Percentiles rank a stretch among this genome's conserved stretches.
Evolutionary conservation across 805 yeast genomes (phyloP).

Genomic region (Ogataea philodendri): DNA sequence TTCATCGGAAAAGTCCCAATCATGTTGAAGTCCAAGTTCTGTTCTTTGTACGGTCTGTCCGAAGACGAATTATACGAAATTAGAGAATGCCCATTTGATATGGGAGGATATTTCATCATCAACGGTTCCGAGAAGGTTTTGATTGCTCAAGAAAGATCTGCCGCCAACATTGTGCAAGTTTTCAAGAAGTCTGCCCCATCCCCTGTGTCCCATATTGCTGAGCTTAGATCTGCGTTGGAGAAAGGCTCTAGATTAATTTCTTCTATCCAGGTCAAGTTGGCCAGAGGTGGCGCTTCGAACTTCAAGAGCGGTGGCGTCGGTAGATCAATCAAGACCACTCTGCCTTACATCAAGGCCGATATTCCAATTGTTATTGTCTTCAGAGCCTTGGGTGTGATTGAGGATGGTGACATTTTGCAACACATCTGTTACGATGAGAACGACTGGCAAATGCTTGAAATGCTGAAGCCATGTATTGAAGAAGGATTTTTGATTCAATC

Average conservation of each 20-base stretch:
- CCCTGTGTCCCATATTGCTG: conserved; percentile 94
- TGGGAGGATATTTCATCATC: conserved; percentile 98
- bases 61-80: conserved; percentile 93
- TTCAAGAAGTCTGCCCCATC: conserved; percentile 97
- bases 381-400: conserved; percentile 97
- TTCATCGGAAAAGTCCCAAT: conserved; percentile 97
- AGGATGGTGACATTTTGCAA: conserved; percentile 97
- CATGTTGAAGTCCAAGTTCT: conserved; percentile 94
- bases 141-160: conserved; percentile 97
- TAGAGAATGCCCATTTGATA: conserved; percentile 98
- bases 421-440: conserved; percentile 97
- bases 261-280: conserved; percentile 88
- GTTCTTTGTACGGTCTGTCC: conserved; percentile 84
- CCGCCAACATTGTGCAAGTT: conserved; percentile 98
- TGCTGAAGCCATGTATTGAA: conserved; percentile 98
- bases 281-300: conserved; percentile 48
- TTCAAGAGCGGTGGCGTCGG: conserved; percentile 53
- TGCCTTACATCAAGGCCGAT: conserved; percentile 95
- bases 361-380: conserved; percentile 96
- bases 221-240: conserved; percentile 93
- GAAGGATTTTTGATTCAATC: conserved; percentile 98
- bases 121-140: conserved; percentile 98
- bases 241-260: conserved; percentile 95
- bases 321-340: conserved; percentile 89
- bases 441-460: conserved; percentile 99